Conservation (phyloP, 495 filamentous ascomycete genomes). For the Daldinia childiae region DNA sequence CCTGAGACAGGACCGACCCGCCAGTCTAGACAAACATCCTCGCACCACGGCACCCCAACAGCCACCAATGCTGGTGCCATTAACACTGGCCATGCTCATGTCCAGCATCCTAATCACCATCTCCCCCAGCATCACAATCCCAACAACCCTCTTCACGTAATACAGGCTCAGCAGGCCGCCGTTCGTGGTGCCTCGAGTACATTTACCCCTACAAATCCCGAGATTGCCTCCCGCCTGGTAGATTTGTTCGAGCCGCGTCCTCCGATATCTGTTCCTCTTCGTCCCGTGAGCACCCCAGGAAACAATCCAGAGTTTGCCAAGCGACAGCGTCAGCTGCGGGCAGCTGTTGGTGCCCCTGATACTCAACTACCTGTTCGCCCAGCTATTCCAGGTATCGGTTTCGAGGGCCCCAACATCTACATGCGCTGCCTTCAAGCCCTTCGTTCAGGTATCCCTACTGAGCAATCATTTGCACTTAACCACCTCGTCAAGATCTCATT, state of each 20-base stretch:
- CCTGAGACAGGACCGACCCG: slow-evolving; percentile 72
- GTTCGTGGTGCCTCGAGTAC: slow-evolving; percentile 50
- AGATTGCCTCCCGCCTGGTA: slow-evolving; percentile 60
- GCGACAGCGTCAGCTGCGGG: slow-evolving; percentile 52
- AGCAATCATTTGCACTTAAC: slow-evolving; percentile 88
- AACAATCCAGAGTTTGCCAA: slow-evolving; percentile 72
- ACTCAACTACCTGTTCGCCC: slow-evolving; percentile 35
- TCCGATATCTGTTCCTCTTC: slow-evolving; percentile 65
- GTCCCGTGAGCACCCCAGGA: slow-evolving; percentile 73
- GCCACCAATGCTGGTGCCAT: slow-evolving; percentile 33
- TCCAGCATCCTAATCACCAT: slow-evolving; percentile 42
- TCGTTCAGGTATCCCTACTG: slow-evolving; percentile 78
- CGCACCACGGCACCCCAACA: slow-evolving; percentile 53
- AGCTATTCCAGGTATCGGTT: slow-evolving; percentile 54
- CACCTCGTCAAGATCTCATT: slow-evolving; percentile 96
- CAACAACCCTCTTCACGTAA: slow-evolving; percentile 40
- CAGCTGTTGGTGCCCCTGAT: slow-evolving; percentile 35
- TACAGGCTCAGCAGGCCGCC: slow-evolving; percentile 48
- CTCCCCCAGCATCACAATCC: slow-evolving; percentile 46
- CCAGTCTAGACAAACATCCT: slow-evolving; percentile 65
- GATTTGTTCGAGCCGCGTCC: slow-evolving; percentile 68
- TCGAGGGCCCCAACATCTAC: slow-evolving; percentile 85
- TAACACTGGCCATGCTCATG: slow-evolving; percentile 44
- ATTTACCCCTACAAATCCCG: slow-evolving; percentile 51
- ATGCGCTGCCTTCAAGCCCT: slow-evolving; percentile 82